phyloP scores from a whole-genome alignment of 2,329 filamentous ascomycete species.

The Cladorrhinum sp. region DNA sequence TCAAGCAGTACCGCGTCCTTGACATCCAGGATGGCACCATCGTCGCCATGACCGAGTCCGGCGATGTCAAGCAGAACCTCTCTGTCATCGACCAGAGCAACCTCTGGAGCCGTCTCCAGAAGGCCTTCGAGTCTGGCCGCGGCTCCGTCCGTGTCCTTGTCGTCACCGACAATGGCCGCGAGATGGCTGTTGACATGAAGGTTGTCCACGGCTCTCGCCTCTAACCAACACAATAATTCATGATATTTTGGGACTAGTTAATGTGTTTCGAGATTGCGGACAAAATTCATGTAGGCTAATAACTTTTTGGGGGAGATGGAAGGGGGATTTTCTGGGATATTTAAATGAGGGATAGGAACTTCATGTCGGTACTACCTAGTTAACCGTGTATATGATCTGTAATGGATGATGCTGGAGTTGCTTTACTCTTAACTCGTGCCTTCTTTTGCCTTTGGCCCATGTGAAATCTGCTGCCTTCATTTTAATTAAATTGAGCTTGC shows the following conservation, averaged over 20 bases:
- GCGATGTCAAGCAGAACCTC: conserved; percentile 95
- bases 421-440: conserved; percentile 2
- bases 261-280: conserved; percentile 1
- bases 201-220: conserved; percentile 79
- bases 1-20: conserved; percentile 99
- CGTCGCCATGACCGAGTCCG: conserved; percentile 97
- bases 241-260: not conserved
- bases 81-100: conserved; percentile 93
- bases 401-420: conserved; percentile 26
- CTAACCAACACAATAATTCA: conserved; percentile 40
- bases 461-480: too few species aligned
- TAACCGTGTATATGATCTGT: conserved; percentile 30
- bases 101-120: conserved; percentile 75
- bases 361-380: conserved; percentile 18
- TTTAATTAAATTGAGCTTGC: too few species aligned
- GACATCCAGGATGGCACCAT: conserved; percentile 84
- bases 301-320: not conserved
- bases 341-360: conserved; percentile 1
- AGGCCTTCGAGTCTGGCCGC: conserved; percentile 85
- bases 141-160: conserved; percentile 94
- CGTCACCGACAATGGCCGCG: conserved; percentile 86
- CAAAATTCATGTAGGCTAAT: not conserved
- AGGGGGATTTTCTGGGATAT: not conserved
- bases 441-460: not conserved
- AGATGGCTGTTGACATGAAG: conserved; percentile 99